These are phyloP conservation scores for Candida gorgasii DNA, from an alignment of 805 yeast species.

Conservation along the genomic window DNA sequence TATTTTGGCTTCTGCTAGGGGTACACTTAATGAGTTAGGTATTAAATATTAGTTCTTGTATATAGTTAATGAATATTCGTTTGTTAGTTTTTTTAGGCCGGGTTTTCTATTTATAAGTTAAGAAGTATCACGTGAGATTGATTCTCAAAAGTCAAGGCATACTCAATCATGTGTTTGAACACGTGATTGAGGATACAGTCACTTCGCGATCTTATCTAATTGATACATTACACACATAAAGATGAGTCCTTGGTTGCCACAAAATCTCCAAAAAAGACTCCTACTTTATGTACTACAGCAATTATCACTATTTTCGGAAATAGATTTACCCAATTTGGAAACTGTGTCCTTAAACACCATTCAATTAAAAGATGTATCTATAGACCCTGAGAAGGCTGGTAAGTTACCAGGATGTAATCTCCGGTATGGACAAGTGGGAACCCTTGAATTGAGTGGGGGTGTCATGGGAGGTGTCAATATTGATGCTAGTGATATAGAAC, in stretches of 20 bases:
- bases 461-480: conserved; percentile 72
- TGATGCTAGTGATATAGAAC: conserved; percentile 54
- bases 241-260: conserved; percentile 17
- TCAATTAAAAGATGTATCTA: conserved; percentile 57
- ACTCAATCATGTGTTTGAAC: background rate
- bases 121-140: too few species aligned
- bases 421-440: conserved; percentile 59
- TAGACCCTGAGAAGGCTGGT: conserved; percentile 70
- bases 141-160: too few species aligned
- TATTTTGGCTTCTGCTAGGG: background rate
- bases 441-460: conserved; percentile 55
- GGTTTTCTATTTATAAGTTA: too few species aligned
- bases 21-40: background rate
- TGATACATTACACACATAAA: background rate
- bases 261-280: conserved; percentile 75
- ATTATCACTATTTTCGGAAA: conserved; percentile 75
- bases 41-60: background rate
- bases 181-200: background rate
- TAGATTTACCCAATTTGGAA: conserved; percentile 79
- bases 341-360: conserved; percentile 63
- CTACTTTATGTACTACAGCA: conserved; percentile 79
- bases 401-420: conserved; percentile 63
- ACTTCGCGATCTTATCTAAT: conserved; percentile 7
- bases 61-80: too few species aligned
- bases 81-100: background rate